Evolutionary conservation across 768 basidiomycete species (phyloP), one percentile per base, ranked within the genome.

Genomic region (Boletus rex-veris): DNA sequence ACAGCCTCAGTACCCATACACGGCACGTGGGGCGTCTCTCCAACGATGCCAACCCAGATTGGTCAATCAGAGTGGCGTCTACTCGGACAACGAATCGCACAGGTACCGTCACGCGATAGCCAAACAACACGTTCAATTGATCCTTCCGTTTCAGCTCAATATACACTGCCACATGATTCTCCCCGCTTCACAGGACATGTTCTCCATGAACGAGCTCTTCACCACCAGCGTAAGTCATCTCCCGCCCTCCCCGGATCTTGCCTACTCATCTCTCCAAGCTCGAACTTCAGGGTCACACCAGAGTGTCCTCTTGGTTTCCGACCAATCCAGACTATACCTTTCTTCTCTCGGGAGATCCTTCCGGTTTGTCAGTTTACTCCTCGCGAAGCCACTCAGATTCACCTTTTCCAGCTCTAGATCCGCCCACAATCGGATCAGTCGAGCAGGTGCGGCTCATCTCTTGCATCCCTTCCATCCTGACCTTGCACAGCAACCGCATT

Each of bases 151-250:
- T 47, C 59, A 86, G 85, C 72, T 75, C 41, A 69, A 76, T 45
- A 81, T 85, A 43, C 77, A 79, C 51, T 80, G 79, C 58, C 85
- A 85, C 64, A 72, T 86, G 71, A 75, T 85, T 45, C 69, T 82
- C 50, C 74, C 72, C 48, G 61, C 77, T 48, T 72, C 71, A 56
- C 74, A 77, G 50, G 73, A 79, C 58, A 77, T 80, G 75, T 58
- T 69, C 8, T 59, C 74, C 18, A 72, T 84, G 50, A 73, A 68
- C 33, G 71, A 73, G 33, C 65, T 86, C 74, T 85, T 71, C 71
- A 76, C 45, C 69, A 78, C 67, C 70, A 64, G 77, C 80, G 63
- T 70, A 74, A n/a, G 64, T 10, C 42, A 3, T 40, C 10, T n/a
- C 28, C 24, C 18, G 18, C 12, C 42, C 15, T 39, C 43, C 7